Conservation (phyloP, 2,329 filamentous ascomycete genomes). For the Beauveria asiatica region DNA sequence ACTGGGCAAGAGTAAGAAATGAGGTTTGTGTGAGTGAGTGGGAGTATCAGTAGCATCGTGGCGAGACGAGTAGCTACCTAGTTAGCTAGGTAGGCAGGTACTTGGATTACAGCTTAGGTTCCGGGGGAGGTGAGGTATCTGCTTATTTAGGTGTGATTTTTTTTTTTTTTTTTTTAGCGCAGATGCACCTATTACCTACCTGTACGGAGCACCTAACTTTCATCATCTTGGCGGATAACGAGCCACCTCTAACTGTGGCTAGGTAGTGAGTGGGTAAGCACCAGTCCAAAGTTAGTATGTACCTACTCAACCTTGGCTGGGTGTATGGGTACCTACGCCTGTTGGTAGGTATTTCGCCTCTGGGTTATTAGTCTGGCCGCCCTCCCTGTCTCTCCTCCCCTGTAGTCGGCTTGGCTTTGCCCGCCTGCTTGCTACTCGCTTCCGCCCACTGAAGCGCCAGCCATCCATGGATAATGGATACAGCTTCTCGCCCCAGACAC, state of each 20-base stretch:
- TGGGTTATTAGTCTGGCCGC: no score
- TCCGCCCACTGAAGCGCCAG: constrained; percentile 3
- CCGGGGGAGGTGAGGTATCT: neutral
- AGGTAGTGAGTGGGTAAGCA: no score
- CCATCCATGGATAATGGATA: neutral
- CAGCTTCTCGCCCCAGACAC: constrained; percentile 6
- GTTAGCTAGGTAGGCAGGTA: neutral
- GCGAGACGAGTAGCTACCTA: neutral
- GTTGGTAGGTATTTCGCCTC: no score
- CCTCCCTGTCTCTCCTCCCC: no score
- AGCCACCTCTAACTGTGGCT: no score
- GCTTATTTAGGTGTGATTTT: neutral
- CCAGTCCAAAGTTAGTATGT: no score
- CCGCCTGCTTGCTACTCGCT: neutral
- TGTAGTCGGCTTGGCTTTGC: no score
- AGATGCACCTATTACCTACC: neutral
- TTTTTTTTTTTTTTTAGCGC: no score
- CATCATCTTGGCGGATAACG: no score
- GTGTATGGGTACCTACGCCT: no score
- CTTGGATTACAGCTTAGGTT: neutral
- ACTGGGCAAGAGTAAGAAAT: neutral
- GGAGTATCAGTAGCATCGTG: neutral
- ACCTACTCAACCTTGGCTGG: no score
- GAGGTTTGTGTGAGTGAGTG: neutral
- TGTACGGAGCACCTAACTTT: no score